Conservation (phyloP, 1,284 basidiomycete genomes). For the Ustilago crameri region DNA sequence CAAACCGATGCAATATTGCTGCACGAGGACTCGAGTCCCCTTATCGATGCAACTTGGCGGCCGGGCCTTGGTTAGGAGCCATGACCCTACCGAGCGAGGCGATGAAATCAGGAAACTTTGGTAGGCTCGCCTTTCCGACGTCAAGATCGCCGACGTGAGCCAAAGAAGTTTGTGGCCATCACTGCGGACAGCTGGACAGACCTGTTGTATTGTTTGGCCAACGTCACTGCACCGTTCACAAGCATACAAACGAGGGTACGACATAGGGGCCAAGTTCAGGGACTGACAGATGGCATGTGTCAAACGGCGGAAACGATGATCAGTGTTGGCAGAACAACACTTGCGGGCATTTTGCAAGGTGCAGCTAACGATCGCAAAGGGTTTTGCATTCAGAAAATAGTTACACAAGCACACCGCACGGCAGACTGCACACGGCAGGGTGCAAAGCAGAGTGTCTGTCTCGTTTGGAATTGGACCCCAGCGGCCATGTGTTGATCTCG, state of each 20-base stretch:
- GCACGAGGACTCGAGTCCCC: slow-evolving; percentile 9
- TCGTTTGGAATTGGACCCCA: no score
- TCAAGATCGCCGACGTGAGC: slow-evolving; percentile 8
- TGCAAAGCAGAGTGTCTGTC: no score
- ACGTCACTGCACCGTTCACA: no score
- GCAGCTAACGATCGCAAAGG: slow-evolving; percentile 38
- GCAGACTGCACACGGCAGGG: not conserved
- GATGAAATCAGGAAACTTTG: not conserved
- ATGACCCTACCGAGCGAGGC: not conserved
- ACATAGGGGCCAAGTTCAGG: no score
- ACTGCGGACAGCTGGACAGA: not conserved
- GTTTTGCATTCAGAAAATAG: not conserved
- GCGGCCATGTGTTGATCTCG: slow-evolving; percentile 1
- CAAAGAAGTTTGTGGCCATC: not conserved
- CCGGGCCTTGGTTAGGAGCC: not conserved
- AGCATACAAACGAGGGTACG: no score
- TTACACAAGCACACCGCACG: not conserved
- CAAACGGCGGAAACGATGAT: no score
- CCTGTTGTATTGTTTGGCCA: no score
- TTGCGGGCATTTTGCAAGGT: slow-evolving; percentile 19
- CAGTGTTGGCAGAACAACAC: not conserved
- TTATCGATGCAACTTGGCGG: slow-evolving; percentile 2
- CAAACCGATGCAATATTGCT: not conserved
- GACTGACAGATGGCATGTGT: no score
- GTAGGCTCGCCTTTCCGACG: not conserved